A percentile compares a stretch with the other conserved stretches of the same genome.
phyloP scores from a whole-genome alignment of 768 basidiomycete species.

The Leccinum pellstonianum region DNA sequence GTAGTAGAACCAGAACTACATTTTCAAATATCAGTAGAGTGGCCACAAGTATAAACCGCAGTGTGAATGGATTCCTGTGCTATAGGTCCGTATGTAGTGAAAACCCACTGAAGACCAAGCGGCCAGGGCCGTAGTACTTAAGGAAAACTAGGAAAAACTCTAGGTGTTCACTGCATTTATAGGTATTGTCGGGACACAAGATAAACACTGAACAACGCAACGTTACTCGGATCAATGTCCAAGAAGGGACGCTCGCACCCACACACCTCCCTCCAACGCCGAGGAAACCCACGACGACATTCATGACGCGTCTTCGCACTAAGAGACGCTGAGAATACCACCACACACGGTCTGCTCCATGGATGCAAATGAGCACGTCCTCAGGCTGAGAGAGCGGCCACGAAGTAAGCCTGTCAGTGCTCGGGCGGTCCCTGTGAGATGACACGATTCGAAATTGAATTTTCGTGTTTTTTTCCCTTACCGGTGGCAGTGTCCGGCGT shows the following conservation, averaged over 20 bases:
- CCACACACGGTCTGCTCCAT: not conserved
- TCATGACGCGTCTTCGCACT: not conserved
- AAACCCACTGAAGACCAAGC: not conserved
- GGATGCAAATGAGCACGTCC: not conserved
- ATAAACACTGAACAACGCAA: not conserved
- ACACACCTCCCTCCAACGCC: not conserved
- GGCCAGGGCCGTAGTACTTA: too few species aligned
- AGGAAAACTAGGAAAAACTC: too few species aligned
- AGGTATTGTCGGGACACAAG: not conserved
- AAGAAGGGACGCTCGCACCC: not conserved
- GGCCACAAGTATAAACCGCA: not conserved
- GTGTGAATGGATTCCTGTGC: constrained; percentile 10
- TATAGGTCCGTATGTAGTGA: not conserved
- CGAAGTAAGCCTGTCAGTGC: not conserved
- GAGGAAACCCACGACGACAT: not conserved
- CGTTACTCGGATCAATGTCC: not conserved
- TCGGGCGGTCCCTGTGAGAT: not conserved
- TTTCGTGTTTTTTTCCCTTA: not conserved
- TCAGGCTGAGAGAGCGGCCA: not conserved
- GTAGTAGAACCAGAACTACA: constrained; percentile 12
- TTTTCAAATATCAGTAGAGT: too few species aligned
- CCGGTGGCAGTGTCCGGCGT: not conserved
- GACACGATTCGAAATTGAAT: not conserved
- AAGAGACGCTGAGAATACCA: not conserved
- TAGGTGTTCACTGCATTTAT: not conserved